These are phyloP conservation scores for Xylaria bambusicola DNA, from an alignment of 495 filamentous ascomycete species.

Conservation along the genomic window DNA sequence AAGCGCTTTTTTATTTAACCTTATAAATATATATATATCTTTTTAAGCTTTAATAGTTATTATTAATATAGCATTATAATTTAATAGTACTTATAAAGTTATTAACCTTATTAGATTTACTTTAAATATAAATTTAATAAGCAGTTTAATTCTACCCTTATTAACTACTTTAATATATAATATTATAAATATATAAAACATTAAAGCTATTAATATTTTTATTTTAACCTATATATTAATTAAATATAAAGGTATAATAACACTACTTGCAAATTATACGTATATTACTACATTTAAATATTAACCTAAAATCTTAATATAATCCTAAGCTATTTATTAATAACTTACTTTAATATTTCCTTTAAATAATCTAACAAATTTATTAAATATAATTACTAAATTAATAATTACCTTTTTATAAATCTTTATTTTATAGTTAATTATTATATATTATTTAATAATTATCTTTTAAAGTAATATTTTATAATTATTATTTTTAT, in stretches of 20 bases:
- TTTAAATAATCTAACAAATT: neutral
- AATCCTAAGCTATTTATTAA: neutral
- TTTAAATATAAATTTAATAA: no score
- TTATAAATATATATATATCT: neutral
- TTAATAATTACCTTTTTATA: no score
- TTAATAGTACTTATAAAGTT: neutral
- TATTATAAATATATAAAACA: neutral
- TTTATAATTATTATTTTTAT: no score
- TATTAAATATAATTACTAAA: neutral
- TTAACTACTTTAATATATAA: no score
- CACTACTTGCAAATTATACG: neutral
- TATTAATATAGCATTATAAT: neutral
- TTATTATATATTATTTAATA: neutral
- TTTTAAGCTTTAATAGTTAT: neutral
- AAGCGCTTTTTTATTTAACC: neutral
- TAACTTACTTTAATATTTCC: neutral
- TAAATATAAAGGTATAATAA: neutral
- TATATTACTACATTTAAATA: neutral
- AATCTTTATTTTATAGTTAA: neutral
- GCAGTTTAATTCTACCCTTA: no score
- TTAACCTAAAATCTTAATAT: neutral
- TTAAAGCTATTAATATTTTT: neutral
- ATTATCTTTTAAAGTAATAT: no score
- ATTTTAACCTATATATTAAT: neutral
- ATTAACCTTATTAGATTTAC: no score